Conservation (phyloP, 345 rosid genomes). For the Physaria fendleri region DNA sequence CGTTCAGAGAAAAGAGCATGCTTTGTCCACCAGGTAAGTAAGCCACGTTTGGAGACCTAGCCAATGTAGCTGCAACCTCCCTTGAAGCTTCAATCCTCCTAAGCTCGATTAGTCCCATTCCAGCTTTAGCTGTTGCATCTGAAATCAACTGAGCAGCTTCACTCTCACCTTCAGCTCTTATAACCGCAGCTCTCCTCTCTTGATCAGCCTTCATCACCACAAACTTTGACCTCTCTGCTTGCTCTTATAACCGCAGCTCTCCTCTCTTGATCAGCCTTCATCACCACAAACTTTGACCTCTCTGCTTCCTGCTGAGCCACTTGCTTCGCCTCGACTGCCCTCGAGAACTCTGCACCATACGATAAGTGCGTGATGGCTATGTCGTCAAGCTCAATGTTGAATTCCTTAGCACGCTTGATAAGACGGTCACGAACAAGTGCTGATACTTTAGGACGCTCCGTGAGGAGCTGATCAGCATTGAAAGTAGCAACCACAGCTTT, state of each 20-base stretch:
- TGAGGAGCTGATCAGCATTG: conserved; percentile 98
- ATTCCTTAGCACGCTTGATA: conserved; percentile 72
- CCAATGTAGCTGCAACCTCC: conserved; percentile 82
- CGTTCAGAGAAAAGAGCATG: conserved; percentile 69
- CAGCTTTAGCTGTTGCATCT: conserved; percentile 73
- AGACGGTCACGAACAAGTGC: conserved; percentile 74
- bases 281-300: conserved; percentile 87
- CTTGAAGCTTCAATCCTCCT: conserved; percentile 97
- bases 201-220: too few species aligned
- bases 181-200: conserved; percentile 89
- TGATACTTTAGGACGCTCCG: conserved; percentile 96
- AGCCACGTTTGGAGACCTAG: conserved; percentile 77
- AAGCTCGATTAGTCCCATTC: conserved; percentile 87
- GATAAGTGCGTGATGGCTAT: conserved; percentile 96
- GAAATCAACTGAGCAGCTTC: conserved; percentile 89
- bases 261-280: conserved; percentile 98
- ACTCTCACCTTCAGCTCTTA: conserved; percentile 98
- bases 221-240: too few species aligned
- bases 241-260: conserved; percentile 93
- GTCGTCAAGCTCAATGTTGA: conserved; percentile 81
- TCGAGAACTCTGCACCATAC: conserved; percentile 84
- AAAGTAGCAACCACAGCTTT: conserved; percentile 96
- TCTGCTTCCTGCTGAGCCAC: conserved; percentile 99
- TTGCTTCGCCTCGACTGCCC: conserved; percentile 96
- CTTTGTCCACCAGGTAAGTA: conserved; percentile 89